Conservation (phyloP, 139 green algal genomes). For the Ettlia oleoabundans region DNA sequence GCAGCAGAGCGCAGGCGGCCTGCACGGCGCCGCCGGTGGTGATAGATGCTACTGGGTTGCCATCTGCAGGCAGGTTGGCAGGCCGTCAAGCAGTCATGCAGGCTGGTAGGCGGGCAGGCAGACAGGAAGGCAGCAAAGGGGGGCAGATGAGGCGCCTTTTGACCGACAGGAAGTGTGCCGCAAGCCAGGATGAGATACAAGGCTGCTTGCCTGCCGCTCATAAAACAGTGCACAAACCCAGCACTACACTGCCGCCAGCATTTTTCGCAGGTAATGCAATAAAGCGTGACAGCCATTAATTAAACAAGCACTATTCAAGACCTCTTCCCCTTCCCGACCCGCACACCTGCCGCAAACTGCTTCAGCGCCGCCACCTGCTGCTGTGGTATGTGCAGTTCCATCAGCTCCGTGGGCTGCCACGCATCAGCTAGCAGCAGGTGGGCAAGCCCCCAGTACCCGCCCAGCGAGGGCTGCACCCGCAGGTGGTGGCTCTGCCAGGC, state of each 20-base stretch:
- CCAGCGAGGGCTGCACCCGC: neutral
- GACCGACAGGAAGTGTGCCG: no score
- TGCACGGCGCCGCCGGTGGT: conserved; percentile 18
- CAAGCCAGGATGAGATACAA: no score
- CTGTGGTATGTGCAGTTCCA: conserved; percentile 1
- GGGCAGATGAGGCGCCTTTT: no score
- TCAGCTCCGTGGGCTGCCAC: neutral
- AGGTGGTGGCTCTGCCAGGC: neutral
- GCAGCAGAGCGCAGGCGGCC: conserved; percentile 6
- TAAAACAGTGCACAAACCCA: neutral
- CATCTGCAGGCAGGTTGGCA: neutral
- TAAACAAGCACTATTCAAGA: no score
- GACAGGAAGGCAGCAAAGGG: neutral
- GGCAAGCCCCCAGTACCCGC: conserved; percentile 3
- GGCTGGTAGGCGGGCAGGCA: no score
- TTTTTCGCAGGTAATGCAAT: no score
- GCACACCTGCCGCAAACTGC: conserved; percentile 1
- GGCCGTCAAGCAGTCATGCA: no score
- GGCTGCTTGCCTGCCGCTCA: no score
- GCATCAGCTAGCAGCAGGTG: neutral
- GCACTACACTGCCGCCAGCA: neutral
- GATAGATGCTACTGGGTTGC: neutral
- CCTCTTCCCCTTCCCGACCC: neutral
- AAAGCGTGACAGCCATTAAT: no score
- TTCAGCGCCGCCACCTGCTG: neutral